Evolutionary conservation across 495 filamentous ascomycete genomes (phyloP), one percentile per base, ranked within the genome.

Genomic region (Aspergillus kassunensis): DNA sequence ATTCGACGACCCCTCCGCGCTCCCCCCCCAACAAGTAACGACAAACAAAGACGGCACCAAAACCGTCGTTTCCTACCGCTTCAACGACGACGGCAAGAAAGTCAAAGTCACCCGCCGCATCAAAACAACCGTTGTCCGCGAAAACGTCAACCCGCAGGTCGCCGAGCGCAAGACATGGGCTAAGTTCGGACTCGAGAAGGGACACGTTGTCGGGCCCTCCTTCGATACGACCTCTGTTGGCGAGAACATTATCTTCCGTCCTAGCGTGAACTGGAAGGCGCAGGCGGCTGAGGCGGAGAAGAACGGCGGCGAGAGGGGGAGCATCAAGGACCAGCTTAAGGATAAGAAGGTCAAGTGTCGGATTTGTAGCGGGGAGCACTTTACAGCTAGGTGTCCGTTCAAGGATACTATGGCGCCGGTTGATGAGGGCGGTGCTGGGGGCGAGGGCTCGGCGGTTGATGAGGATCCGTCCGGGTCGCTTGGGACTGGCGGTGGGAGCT

Each of bases 311-410:
- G 89, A 91, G 69, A 80, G 76, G 69, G 73, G 73, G 42, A 80
- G 79, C 61, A 85, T 96, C 77, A 93, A 91, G 78, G 89, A 90
- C 58, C 82, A 89, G 79, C 79, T 97, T 53, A 96, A 92, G 84
- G 89, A 96, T 73, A 96, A 96, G 82, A 96, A 96, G 80, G 95
- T 98, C 75, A 97, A 97, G 80, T 98, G 93, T 73, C 85, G 93
- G 77, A 97, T 98, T 66, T 98, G 93, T 74, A 87, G 84, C 69
- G 93, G 95, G 59, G 95, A 97, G 75, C 93, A 98, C 79, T 98
- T 96, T 76, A 98, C 93, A 4, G 90, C 92, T 24, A 83, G 92
- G 63, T 98, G 80, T 86, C 91, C 86, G 21, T 90, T 87, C 72
- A 89, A 89, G 73, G 86, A 88, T 61, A 90, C 86, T 36, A 86